Base-by-base conservation (phyloP, 495 filamentous ascomycete genomes). In the Antarctomyces pellizariae region DNA sequence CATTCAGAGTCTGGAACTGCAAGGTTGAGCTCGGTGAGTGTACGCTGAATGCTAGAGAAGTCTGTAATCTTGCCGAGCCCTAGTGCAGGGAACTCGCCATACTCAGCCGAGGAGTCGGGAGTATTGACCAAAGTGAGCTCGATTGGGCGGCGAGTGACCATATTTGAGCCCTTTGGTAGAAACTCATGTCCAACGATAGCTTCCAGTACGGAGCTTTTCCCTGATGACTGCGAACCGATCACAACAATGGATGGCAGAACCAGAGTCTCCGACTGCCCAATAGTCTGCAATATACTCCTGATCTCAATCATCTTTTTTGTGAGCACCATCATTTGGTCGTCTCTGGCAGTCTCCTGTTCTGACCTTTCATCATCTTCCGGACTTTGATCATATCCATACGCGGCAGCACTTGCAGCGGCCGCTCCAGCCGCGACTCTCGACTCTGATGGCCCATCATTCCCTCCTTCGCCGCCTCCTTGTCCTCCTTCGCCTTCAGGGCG, bases 241-340 rank as follows among this genome's bases (percentile, higher is more conserved):
- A 99, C 86, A 4, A 99, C 86, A 32, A 99, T 99, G 2, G 86
- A 91, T 0, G 86, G 86, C 20, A 95, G 50, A 3, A 73, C 83
- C 20, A 99, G 55, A 7, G 75, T 63, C 34, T 69, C 74, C 4
- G 82, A 83, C 52, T 99, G 82, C 22, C 86, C 86, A 24, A 99
- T 74, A 11, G 71, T 67, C 41, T 84, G 71, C 4, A 99, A 56
- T 21, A 99, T 79, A 35, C 71, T 80, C 34, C 89, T 57, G 28
- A 99, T 95, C 47, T 99, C 84, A 42, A 99, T 99, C 86, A 99
- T 99, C 49, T 90, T 91, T 52, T 83, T 83, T 0, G 86, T 99
- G 46, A 99, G 56, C 36, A 91, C 56, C 86, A 99, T 99, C 84
- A 99, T 99, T 48, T 99, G 86, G 41, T 99, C 86, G 42, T 99